Conservation (phyloP, 495 filamentous ascomycete genomes). For the Amniculicola lignicola region DNA sequence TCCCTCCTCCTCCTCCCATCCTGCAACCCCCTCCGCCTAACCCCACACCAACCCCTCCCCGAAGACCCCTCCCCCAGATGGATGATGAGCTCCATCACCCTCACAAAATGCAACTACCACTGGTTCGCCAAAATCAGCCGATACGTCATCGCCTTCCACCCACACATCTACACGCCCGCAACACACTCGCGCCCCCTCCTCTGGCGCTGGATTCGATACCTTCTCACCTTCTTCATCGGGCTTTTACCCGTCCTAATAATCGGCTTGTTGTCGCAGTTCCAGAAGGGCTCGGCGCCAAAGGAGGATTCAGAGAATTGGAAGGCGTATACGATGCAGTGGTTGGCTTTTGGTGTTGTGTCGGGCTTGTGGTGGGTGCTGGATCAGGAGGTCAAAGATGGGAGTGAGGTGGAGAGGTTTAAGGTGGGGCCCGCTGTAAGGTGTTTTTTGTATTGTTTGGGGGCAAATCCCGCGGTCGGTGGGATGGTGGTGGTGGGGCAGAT, state of each 20-base stretch:
- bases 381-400: conserved; percentile 6
- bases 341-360: conserved; percentile 10
- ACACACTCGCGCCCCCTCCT: neutral
- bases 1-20: conserved; percentile 10
- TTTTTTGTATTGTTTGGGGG: conserved; percentile 2
- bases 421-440: neutral
- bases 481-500: conserved; percentile 27
- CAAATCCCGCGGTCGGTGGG: conserved; percentile 15
- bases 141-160: neutral
- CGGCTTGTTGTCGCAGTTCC: conserved; percentile 16
- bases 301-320: neutral
- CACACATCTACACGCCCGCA: too few species aligned
- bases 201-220: neutral
- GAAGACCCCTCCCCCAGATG: neutral
- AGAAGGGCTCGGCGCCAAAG: neutral
- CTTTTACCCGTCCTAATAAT: conserved; percentile 9
- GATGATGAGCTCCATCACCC: neutral
- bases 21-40: conserved; percentile 3
- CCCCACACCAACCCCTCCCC: neutral
- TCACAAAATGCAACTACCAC: neutral
- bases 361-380: conserved; percentile 14
- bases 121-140: neutral
- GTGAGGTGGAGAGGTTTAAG: neutral
- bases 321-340: conserved; percentile 14
- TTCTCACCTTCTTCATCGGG: conserved; percentile 10